Conservation (phyloP, 2,329 filamentous ascomycete species). For the Diaporthe citri region DNA sequence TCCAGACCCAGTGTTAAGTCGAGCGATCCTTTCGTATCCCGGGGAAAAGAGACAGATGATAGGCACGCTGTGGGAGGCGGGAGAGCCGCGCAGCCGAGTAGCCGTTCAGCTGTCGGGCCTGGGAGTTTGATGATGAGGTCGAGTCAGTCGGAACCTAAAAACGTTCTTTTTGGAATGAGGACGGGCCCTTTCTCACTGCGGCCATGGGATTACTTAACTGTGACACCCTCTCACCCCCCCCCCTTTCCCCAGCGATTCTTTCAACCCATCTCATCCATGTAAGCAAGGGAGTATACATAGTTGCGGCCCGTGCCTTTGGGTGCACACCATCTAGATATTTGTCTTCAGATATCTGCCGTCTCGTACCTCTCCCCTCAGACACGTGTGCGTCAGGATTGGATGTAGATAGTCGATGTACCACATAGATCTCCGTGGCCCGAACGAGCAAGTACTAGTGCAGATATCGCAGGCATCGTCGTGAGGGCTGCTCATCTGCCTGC, state of each 20-base stretch:
- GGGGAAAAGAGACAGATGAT: neutral
- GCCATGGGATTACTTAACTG: constrained; percentile 18
- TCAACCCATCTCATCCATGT: neutral
- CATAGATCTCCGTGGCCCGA: neutral
- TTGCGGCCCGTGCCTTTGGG: constrained; percentile 20
- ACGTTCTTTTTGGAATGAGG: constrained; percentile 26
- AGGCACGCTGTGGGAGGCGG: constrained; percentile 3
- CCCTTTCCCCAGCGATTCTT: constrained; percentile 16
- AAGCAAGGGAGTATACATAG: constrained; percentile 11
- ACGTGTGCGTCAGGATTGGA: neutral
- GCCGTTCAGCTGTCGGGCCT: neutral
- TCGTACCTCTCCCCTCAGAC: neutral
- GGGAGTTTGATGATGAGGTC: neutral
- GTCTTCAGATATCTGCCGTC: neutral
- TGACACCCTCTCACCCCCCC: neutral
- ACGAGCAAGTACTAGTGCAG: neutral
- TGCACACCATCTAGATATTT: neutral
- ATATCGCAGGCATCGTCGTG: neutral
- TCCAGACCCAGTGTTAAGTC: neutral
- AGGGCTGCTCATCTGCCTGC: neutral
- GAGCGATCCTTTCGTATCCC: neutral
- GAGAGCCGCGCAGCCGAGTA: constrained; percentile 1
- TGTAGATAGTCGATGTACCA: neutral
- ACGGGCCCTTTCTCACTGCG: constrained; percentile 3
- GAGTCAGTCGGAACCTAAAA: constrained; percentile 28